A percentile compares a stretch with the other conserved stretches of the same genome.
phyloP scores from a whole-genome alignment of 164 flowering plant genomes.

The Sedum album region DNA sequence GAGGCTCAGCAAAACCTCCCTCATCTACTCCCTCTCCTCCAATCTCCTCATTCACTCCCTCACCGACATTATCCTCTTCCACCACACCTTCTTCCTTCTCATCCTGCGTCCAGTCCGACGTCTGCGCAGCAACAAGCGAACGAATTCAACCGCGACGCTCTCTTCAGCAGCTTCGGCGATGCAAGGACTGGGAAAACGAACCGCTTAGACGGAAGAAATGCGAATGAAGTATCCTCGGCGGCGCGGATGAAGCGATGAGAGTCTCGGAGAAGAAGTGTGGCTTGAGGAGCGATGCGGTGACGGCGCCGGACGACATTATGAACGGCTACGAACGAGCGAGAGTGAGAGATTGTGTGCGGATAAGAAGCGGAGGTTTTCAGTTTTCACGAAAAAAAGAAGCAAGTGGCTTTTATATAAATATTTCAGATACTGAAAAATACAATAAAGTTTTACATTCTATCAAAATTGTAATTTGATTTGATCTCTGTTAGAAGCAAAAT shows the following conservation, averaged over 20 bases:
- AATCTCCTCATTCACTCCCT: not conserved
- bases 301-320: not conserved
- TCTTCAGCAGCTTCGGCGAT: not conserved
- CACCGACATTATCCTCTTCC: not conserved
- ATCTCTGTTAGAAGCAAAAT: no score
- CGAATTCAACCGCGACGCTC: not conserved
- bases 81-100: not conserved
- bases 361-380: not conserved
- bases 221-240: not conserved
- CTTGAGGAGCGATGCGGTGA: not conserved
- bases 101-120: not conserved
- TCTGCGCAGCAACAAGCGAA: not conserved
- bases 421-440: no score
- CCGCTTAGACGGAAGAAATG: not conserved
- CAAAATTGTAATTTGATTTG: no score
- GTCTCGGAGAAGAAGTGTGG: not conserved
- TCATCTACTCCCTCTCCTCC: not conserved
- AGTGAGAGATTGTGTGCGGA: not conserved
- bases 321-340: not conserved
- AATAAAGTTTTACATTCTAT: no score
- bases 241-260: not conserved
- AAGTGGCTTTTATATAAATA: not conserved
- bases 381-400: not conserved
- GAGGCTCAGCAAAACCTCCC: constrained; percentile 21
- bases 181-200: not conserved